Base-by-base conservation (phyloP, 2,329 filamentous ascomycete genomes). In the Fusarium mundagurra region DNA sequence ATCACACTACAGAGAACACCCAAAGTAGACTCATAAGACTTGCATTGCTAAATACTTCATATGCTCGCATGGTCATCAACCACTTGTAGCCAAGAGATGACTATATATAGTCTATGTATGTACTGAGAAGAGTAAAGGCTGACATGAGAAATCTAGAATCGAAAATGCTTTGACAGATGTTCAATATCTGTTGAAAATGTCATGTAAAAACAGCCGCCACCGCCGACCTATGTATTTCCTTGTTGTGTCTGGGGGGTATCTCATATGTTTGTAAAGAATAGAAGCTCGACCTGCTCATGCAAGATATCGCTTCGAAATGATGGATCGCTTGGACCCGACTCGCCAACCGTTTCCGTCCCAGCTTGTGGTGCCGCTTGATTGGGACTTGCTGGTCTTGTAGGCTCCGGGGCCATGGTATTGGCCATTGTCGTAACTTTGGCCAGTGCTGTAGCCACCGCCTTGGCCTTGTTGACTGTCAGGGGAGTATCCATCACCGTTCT, bases 91-190 rank as follows among this genome's bases (percentile, higher is more conserved):
- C 45, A 66, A 66, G 20, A 51, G 48, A 69, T 69, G 54, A 36
- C 41, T 68, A 61, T 72, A 62, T 58, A 72, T 72, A 53, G 34
- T 36, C 34, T 72, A 69, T 58, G 70, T 72, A 73, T 73, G 41
- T 73, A 74, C 72, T 58, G 50, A 74, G 72, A 74, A 74, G 72
- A 58, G 69, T 61, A 61, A 71, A 55, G 38, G 44, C 41, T 69
- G 51, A 69, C 47, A 67, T 59, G 64, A 38, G 44, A 72, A 59
- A 74, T 48, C 48, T 50, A 63, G 39, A 61, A 65, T 43, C 66
- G 66, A 51, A 61, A 55, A 67, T 61, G 59, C 47, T 31, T 41
- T 33, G 47, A 59, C 31, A 72, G 55, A 72, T 48, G 45, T 53
- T 34, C 31, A 34, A 29, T 58, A 72, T 65, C 57, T 63, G 57